phyloP scores from a whole-genome alignment of 1,139 yeast genomes.

The Blastobotrys buckinghamii region DNA sequence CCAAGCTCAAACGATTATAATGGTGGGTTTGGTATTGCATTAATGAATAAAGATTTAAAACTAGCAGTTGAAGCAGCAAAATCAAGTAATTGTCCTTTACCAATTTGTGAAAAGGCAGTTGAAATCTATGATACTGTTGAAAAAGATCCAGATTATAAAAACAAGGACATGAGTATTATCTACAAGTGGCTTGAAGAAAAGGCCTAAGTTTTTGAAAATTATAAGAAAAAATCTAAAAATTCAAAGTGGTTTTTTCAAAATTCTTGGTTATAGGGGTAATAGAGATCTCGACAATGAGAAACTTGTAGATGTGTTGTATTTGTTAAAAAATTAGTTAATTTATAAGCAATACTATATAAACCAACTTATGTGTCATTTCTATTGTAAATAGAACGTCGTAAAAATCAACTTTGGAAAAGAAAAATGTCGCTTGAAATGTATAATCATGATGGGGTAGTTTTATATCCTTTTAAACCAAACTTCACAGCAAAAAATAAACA shows the following conservation, averaged over 20 bases:
- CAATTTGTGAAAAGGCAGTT: constrained; percentile 28
- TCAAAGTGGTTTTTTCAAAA: too few species aligned
- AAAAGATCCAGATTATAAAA: constrained; percentile 20
- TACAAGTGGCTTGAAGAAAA: constrained; percentile 24
- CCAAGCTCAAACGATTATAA: constrained; percentile 47
- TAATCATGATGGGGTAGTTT: background rate
- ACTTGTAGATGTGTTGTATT: too few species aligned
- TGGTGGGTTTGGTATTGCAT: constrained; percentile 52
- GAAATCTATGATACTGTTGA: constrained; percentile 29
- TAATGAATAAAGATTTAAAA: constrained; percentile 53
- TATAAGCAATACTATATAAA: too few species aligned
- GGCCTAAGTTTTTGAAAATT: too few species aligned
- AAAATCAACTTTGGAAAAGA: too few species aligned
- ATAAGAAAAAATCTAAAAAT: too few species aligned
- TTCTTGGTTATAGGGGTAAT: too few species aligned
- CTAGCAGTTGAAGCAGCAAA: constrained; percentile 48
- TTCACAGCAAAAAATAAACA: background rate
- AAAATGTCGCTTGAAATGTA: background rate
- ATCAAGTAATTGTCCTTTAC: constrained; percentile 22
- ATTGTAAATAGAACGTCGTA: too few species aligned
- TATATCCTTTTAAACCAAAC: constrained; percentile 5
- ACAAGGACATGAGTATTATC: constrained; percentile 32
- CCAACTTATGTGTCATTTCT: too few species aligned
- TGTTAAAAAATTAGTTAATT: too few species aligned
- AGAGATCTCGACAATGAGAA: too few species aligned